Conservation (phyloP, 2,329 filamentous ascomycete genomes). For the Colletotrichum phormii region DNA sequence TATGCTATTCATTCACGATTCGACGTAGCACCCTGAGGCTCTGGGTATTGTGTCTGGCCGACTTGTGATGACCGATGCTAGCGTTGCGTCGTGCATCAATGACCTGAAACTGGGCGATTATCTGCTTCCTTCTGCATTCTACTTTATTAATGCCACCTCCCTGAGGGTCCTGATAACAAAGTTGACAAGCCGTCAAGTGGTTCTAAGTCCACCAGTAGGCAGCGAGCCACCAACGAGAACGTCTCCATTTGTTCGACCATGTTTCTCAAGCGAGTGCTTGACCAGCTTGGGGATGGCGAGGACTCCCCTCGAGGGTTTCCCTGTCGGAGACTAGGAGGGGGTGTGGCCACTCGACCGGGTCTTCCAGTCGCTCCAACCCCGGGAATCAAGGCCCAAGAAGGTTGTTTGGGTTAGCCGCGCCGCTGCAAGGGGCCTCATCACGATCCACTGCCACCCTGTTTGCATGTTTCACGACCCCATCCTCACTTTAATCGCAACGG, state of each 20-base stretch:
- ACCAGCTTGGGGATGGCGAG: not conserved
- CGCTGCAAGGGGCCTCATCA: constrained; percentile 22
- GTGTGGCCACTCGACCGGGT: not conserved
- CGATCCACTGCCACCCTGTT: constrained; percentile 28
- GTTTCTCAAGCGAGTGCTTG: constrained; percentile 15
- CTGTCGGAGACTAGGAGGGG: not conserved
- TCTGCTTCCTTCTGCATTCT: constrained; percentile 15
- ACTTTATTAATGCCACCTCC: not conserved
- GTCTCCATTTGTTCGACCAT: constrained; percentile 8
- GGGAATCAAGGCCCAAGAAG: constrained; percentile 25
- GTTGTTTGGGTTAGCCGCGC: constrained; percentile 34
- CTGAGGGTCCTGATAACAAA: not conserved
- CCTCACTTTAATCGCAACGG: constrained; percentile 33
- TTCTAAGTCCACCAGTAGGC: not conserved
- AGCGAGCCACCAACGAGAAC: constrained; percentile 3
- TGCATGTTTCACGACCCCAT: constrained; percentile 29
- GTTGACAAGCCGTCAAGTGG: not conserved
- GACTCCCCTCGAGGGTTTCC: not conserved
- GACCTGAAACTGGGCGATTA: constrained; percentile 33
- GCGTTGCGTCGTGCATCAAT: constrained; percentile 17
- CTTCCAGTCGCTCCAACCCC: not conserved
- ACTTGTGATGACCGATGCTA: constrained; percentile 17
- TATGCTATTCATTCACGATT: not conserved
- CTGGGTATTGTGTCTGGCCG: not conserved
- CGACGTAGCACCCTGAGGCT: not conserved